Percentiles rank a stretch among this genome's conserved stretches.
phyloP scores from a whole-genome alignment of 1,139 yeast genomes.

The Lodderomyces theae region DNA sequence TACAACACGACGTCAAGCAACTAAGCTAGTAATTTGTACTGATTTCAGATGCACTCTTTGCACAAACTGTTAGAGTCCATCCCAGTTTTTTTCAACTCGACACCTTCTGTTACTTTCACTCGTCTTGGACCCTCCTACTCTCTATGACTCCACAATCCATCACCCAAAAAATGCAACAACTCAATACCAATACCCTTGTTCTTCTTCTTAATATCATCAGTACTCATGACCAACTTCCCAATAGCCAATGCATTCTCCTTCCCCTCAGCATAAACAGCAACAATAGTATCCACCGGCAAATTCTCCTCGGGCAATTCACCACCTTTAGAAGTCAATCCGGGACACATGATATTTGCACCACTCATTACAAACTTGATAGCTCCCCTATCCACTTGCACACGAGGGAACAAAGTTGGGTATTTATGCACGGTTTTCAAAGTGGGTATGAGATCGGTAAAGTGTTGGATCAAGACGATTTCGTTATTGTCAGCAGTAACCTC shows the following conservation, averaged over 20 bases:
- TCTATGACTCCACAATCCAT: conserved; percentile 73
- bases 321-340: conserved; percentile 91
- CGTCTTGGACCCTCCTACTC: conserved; percentile 19
- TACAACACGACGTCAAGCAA: too few relatives aligned
- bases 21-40: too few relatives aligned
- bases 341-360: conserved; percentile 97
- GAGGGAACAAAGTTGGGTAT: conserved; percentile 78
- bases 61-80: too few relatives aligned
- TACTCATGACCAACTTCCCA: conserved; percentile 83
- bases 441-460: conserved; percentile 74
- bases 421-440: conserved; percentile 75
- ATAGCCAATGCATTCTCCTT: conserved; percentile 88
- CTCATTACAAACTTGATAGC: conserved; percentile 92
- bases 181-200: conserved; percentile 94
- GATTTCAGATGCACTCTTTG: too few relatives aligned
- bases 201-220: conserved; percentile 78
- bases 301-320: conserved; percentile 77
- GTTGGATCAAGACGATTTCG: conserved; percentile 69
- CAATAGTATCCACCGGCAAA: conserved; percentile 64
- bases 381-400: conserved; percentile 91
- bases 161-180: conserved; percentile 81
- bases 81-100: too few relatives aligned
- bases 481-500: conserved; percentile 4
- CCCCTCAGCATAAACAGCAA: conserved; percentile 87
- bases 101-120: conserved; percentile 1